Percentiles rank a stretch among this genome's conserved stretches.
These are phyloP conservation scores for Torulaspora delbrueckii DNA, from an alignment of 805 yeast species.

Conservation along the genomic window DNA sequence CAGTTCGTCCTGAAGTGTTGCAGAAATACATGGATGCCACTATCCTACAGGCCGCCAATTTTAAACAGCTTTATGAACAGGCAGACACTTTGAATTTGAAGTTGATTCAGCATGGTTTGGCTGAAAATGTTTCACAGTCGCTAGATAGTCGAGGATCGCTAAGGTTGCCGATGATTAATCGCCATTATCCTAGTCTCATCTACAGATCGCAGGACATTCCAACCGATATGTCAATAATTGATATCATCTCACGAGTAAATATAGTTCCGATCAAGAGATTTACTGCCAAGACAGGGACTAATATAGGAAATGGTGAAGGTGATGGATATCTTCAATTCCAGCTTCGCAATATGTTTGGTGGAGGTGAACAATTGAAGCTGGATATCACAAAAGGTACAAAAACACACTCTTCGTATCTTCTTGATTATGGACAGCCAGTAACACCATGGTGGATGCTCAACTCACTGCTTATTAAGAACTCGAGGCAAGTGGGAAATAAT, in stretches of 20 bases:
- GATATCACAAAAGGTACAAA: slow-evolving; percentile 59
- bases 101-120: slow-evolving; percentile 28
- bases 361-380: slow-evolving; percentile 56
- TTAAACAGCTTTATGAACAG: slow-evolving; percentile 25
- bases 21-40: slow-evolving; percentile 30
- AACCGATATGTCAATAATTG: slow-evolving; percentile 18
- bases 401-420: slow-evolving; percentile 50
- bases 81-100: slow-evolving; percentile 29
- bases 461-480: slow-evolving; percentile 45
- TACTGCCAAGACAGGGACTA: slow-evolving; percentile 87
- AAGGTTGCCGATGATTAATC: slow-evolving; percentile 10
- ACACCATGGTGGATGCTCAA: slow-evolving; percentile 51
- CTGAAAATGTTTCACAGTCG: slow-evolving; percentile 19
- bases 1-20: slow-evolving; percentile 21
- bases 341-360: slow-evolving; percentile 54
- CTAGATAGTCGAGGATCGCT: slow-evolving; percentile 22
- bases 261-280: slow-evolving; percentile 60
- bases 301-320: slow-evolving; percentile 95
- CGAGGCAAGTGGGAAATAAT: slow-evolving; percentile 49
- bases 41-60: slow-evolving; percentile 22
- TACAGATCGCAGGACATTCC: slow-evolving; percentile 9
- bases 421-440: slow-evolving; percentile 49
- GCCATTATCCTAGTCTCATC: slow-evolving; percentile 10
- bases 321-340: slow-evolving; percentile 84
- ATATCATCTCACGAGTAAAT: slow-evolving; percentile 32